A percentile compares a stretch with the other conserved stretches of the same genome.
phyloP scores from a whole-genome alignment of 2,329 filamentous ascomycete species.

The Cladophialophora psammophila region DNA sequence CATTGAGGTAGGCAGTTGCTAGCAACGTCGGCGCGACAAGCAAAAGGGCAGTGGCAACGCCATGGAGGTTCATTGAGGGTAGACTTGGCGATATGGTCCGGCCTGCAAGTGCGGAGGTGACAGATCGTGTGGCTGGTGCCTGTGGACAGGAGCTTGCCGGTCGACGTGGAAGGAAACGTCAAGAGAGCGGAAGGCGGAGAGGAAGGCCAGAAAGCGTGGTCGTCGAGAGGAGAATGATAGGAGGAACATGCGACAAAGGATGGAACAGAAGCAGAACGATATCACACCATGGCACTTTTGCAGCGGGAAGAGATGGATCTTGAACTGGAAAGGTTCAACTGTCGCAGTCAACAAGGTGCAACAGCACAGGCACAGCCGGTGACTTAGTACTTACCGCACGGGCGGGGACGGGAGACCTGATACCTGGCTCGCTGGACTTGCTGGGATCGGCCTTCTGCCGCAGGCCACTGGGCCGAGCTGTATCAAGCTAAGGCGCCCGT shows the following conservation, averaged over 20 bases:
- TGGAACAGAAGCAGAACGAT: slow-evolving; percentile 4
- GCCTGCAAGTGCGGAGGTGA: slow-evolving; percentile 22
- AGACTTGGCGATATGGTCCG: slow-evolving; percentile 4
- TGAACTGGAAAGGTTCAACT: slow-evolving; percentile 17
- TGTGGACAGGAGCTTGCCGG: slow-evolving; percentile 30
- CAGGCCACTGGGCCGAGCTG: slow-evolving; percentile 8
- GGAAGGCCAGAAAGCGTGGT: not conserved
- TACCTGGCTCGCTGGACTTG: not conserved
- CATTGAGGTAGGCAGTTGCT: slow-evolving; percentile 55
- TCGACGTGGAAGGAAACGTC: slow-evolving; percentile 11
- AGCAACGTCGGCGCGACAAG: slow-evolving; percentile 24
- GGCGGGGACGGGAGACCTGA: slow-evolving; percentile 10
- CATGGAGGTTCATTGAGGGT: slow-evolving; percentile 34
- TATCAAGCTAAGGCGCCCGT: slow-evolving; percentile 9
- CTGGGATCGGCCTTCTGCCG: slow-evolving; percentile 9
- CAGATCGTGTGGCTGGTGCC: slow-evolving; percentile 31
- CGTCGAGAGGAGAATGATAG: not conserved
- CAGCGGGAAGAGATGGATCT: slow-evolving; percentile 6
- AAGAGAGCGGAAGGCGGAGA: slow-evolving; percentile 1
- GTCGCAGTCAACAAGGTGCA: slow-evolving; percentile 10
- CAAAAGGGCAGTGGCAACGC: slow-evolving; percentile 26
- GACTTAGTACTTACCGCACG: slow-evolving; percentile 3
- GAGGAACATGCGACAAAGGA: slow-evolving; percentile 7
- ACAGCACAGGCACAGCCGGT: slow-evolving; percentile 2
- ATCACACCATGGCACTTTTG: slow-evolving; percentile 21